Evolutionary conservation across 179 eudicot genomes (phyloP).

Genomic region (Nepenthes alata): DNA sequence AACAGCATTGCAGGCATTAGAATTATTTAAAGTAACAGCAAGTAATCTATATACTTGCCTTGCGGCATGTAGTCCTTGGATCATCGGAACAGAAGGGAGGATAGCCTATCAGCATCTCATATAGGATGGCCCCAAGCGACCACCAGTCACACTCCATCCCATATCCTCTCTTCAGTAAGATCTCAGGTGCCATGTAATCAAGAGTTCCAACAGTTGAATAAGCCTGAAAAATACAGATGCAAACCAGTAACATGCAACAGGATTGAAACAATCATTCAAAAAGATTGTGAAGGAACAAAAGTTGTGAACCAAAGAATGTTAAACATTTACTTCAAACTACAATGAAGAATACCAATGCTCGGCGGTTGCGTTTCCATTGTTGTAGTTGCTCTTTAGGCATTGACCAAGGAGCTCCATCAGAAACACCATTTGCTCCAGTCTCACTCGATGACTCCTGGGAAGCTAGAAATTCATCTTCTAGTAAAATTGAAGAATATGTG

Average conservation of each 20-base stretch:
- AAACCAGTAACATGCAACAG: neutral
- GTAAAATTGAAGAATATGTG: conserved; percentile 39
- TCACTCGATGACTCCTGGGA: conserved; percentile 25
- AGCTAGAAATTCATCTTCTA: conserved; percentile 38
- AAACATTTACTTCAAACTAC: neutral
- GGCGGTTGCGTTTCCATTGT: conserved; percentile 65
- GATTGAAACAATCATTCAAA: neutral
- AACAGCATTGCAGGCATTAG: neutral
- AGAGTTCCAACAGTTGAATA: conserved; percentile 71
- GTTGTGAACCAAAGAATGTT: neutral
- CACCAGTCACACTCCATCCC: conserved; percentile 79
- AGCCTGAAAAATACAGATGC: conserved; percentile 29
- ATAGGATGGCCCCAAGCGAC: conserved; percentile 69
- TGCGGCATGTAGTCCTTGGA: conserved; percentile 58
- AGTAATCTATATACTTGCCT: conserved; percentile 23
- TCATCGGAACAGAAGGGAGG: conserved; percentile 77
- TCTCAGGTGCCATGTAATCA: conserved; percentile 76
- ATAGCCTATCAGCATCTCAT: conserved; percentile 70
- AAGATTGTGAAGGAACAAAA: neutral
- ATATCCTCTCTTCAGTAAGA: conserved; percentile 54
- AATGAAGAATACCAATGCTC: conserved; percentile 38
- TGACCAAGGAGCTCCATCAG: conserved; percentile 46
- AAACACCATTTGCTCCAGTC: conserved; percentile 24
- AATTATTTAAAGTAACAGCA: neutral
- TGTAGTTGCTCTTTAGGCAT: conserved; percentile 60